These are phyloP conservation scores for Infundibulicybe gibba DNA, from an alignment of 768 basidiomycete genomes.

Conservation along the genomic window DNA sequence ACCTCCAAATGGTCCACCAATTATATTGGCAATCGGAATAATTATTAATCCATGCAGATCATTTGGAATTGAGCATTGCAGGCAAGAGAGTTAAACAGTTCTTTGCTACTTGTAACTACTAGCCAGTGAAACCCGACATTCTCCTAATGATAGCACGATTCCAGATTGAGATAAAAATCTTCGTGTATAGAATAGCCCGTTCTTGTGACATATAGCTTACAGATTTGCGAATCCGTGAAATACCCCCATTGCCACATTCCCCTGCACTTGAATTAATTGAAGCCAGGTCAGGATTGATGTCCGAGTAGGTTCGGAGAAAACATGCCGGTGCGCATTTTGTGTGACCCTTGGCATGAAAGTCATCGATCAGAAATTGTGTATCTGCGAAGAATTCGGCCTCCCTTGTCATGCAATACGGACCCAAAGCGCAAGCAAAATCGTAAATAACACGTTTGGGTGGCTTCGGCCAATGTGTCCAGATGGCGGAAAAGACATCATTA, in stretches of 20 bases:
- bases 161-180: slow-evolving; percentile 15
- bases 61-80: no score
- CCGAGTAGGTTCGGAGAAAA: slow-evolving; percentile 23
- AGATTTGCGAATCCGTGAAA: slow-evolving; percentile 16
- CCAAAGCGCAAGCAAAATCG: slow-evolving; percentile 27
- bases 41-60: no score
- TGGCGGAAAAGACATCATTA: slow-evolving; percentile 13
- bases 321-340: slow-evolving; percentile 25
- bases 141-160: no score
- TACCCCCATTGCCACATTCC: slow-evolving; percentile 28
- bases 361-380: slow-evolving; percentile 30
- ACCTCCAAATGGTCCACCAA: no score
- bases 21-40: no score
- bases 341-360: slow-evolving; percentile 28
- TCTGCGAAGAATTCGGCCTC: slow-evolving; percentile 24
- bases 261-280: slow-evolving; percentile 29
- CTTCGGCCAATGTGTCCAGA: slow-evolving; percentile 21
- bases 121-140: no score
- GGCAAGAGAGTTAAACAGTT: no score
- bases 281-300: slow-evolving; percentile 18
- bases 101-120: no score
- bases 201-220: slow-evolving; percentile 23
- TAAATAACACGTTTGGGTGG: slow-evolving; percentile 24
- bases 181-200: slow-evolving; percentile 16
- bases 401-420: slow-evolving; percentile 18